Percentiles rank a stretch among this genome's conserved stretches.
These are phyloP conservation scores for Pilasporangium apinafurcum DNA, from an alignment of 352 stramenopile species.

Conservation along the genomic window DNA sequence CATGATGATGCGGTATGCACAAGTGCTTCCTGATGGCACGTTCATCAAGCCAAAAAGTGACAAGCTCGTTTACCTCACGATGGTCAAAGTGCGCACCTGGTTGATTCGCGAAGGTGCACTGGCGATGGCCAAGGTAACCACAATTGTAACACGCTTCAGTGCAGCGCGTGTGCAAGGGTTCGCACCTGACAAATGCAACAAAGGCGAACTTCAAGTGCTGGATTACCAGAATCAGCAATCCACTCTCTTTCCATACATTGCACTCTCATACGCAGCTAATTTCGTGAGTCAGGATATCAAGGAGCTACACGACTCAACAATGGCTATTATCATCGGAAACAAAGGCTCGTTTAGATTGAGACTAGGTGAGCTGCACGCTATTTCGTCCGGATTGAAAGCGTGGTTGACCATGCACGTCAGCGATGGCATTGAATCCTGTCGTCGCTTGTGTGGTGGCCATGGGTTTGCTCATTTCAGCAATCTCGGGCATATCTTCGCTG, in stretches of 20 bases:
- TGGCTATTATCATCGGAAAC: background rate
- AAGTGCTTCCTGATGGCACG: slow-evolving; percentile 47
- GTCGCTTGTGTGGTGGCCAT: slow-evolving; percentile 15
- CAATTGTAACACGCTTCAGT: too few species aligned
- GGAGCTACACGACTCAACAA: background rate
- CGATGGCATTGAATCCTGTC: slow-evolving; percentile 11
- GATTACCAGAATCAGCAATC: slow-evolving; percentile 35
- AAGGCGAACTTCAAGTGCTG: slow-evolving; percentile 25
- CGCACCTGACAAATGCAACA: slow-evolving; percentile 10
- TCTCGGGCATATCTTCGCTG: too few species aligned
- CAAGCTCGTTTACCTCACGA: slow-evolving; percentile 45
- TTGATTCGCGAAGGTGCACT: too few species aligned
- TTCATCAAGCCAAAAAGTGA: slow-evolving; percentile 56
- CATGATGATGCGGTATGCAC: slow-evolving; percentile 45
- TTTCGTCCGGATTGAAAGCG: slow-evolving; percentile 5
- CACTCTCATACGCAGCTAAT: slow-evolving; percentile 30
- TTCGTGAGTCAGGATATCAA: slow-evolving; percentile 6
- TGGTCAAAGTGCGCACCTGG: too few species aligned
- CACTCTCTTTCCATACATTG: slow-evolving; percentile 28
- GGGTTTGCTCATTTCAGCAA: slow-evolving; percentile 5
- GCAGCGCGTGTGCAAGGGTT: slow-evolving; percentile 18
- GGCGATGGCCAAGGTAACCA: too few species aligned
- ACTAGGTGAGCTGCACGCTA: slow-evolving; percentile 7
- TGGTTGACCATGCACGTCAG: slow-evolving; percentile 16
- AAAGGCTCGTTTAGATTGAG: background rate